Evolutionary conservation across 2,329 filamentous ascomycete genomes (phyloP), one percentile per base, ranked within the genome.

Genomic region (Alternaria infectoria): DNA sequence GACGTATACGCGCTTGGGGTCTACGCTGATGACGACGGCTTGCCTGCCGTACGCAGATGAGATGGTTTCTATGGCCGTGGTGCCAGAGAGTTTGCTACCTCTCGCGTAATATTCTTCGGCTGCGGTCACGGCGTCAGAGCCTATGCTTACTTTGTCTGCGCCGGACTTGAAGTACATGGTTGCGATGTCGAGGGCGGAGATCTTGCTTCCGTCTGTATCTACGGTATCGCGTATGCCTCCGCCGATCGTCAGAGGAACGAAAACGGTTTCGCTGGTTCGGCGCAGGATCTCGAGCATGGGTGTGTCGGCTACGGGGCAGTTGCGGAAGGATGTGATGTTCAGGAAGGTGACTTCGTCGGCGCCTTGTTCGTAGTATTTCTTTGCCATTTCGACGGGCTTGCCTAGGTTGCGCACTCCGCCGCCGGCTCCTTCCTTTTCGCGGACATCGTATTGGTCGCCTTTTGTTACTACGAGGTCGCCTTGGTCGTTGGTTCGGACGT

Each of bases 401-500:
- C 96, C 96, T 4, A 99, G 86, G 80, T 99, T 99, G 67, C 96
- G 90, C 36, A 99, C 94, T 19, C 87, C 84, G 52, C 83, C 82
- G 25, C 75, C 83, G 61, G 85, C 84, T 13, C 83, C 85, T 21
- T 85, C 84, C 81, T 97, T 97, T 76, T 98, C 96, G 30, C 96
- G 92, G 7, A 99, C 96, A 75, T 99, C 96, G 83, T 99, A 99
- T 80, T 98, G 95, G 81, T 99, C 96, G 61, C 96, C 96, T 81
- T 99, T 99, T 13, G 96, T 99, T 40, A 99, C 96, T 0, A 99
- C 96, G 10, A 99, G 86, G 80, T 99, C 96, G 32, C 96, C 96
- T 64, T 91, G 86, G 79, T 99, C 96, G 80, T 99, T 99, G 57
- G 94, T 89, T 46, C 96, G 91, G 54, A 99, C 96, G 77, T 99